These are phyloP conservation scores for Fusarium marasasianum DNA, from an alignment of 2,329 filamentous ascomycete genomes.

Conservation along the genomic window DNA sequence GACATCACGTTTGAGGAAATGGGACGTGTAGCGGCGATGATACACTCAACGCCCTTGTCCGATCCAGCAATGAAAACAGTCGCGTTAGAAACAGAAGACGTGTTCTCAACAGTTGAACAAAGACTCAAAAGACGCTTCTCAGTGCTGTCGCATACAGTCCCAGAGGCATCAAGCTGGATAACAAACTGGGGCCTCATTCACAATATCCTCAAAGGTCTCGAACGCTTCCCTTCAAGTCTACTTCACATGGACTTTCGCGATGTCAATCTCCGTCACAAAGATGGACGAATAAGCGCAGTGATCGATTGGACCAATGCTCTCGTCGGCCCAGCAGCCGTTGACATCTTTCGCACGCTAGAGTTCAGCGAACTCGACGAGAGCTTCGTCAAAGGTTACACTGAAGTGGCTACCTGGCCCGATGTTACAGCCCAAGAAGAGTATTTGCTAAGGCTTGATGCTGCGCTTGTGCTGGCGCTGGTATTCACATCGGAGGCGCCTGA, in stretches of 20 bases:
- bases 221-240: background rate
- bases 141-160: background rate
- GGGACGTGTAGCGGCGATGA: slow-evolving; percentile 2
- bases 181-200: background rate
- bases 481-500: slow-evolving; percentile 4
- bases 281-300: background rate
- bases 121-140: slow-evolving; percentile 4
- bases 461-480: slow-evolving; percentile 10
- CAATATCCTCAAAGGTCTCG: background rate
- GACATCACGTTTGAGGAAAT: background rate
- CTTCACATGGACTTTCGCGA: slow-evolving; percentile 20
- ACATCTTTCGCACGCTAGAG: slow-evolving; percentile 9
- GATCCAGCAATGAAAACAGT: background rate
- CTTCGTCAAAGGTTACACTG: background rate
- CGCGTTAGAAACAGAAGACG: background rate
- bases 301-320: slow-evolving; percentile 19
- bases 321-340: background rate
- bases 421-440: rapidly evolving
- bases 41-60: background rate
- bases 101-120: background rate
- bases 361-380: background rate
- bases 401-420: rapidly evolving
- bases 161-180: background rate
- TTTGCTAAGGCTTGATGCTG: slow-evolving; percentile 4
- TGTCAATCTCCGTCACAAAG: background rate